A percentile compares a stretch with the other conserved stretches of the same genome.
Evolutionary conservation across 2,329 filamentous ascomycete species (phyloP).

Genomic region (Mariannaea sp.): DNA sequence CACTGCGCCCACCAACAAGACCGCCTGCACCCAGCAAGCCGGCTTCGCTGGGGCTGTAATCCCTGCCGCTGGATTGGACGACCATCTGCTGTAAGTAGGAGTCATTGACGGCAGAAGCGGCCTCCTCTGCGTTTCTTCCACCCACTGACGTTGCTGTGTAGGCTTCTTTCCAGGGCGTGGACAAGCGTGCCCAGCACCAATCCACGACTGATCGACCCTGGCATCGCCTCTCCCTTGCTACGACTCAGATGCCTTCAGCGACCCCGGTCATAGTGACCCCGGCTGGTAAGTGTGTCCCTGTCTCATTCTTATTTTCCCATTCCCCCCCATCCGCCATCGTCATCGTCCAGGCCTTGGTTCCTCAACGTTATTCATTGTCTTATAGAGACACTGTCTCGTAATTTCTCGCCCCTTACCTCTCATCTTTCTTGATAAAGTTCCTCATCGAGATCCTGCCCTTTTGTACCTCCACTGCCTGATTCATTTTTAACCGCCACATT

Average conservation of each 20-base stretch:
- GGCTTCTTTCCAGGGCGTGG: constrained; percentile 13
- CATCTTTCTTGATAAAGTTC: constrained; percentile 26
- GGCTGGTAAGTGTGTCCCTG: constrained; percentile 29
- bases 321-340: constrained; percentile 2
- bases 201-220: constrained; percentile 23
- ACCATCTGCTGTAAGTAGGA: constrained; percentile 26
- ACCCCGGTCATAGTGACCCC: constrained; percentile 33
- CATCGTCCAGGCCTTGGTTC: neutral
- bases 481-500: too few relatives aligned
- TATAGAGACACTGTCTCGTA: constrained; percentile 7
- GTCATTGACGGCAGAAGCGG: constrained; percentile 11
- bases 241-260: constrained; percentile 40
- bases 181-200: constrained; percentile 5
- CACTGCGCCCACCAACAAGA: constrained; percentile 25
- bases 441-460: neutral
- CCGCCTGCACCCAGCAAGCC: constrained; percentile 27
- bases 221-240: constrained; percentile 28
- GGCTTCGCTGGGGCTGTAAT: constrained; percentile 31
- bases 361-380: constrained; percentile 18
- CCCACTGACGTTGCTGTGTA: constrained; percentile 5
- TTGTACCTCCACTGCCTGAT: too few relatives aligned
- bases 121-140: constrained; percentile 2
- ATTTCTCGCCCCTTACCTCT: neutral
- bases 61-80: constrained; percentile 30
- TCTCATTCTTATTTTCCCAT: constrained; percentile 20